Conservation (phyloP, 2,329 filamentous ascomycete species). For the Purpureocillium takamizusanense region DNA sequence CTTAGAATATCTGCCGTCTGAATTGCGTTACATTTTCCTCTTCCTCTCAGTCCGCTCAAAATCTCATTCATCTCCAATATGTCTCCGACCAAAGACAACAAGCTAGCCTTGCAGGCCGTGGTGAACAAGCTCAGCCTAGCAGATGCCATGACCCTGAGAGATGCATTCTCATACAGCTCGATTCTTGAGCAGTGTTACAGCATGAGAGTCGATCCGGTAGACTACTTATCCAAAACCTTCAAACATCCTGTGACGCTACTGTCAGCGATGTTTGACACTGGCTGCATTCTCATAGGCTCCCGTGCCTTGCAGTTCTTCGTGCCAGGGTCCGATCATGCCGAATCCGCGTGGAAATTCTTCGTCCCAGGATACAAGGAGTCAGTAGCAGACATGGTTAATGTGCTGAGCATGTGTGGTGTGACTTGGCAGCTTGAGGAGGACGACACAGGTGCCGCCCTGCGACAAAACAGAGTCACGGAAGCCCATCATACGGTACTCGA, state of each 20-base stretch:
- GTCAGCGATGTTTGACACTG: constrained; percentile 5
- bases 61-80: not conserved
- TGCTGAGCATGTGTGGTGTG: constrained; percentile 4
- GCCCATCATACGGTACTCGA: too few relatives aligned
- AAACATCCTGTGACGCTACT: constrained; percentile 6
- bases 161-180: not conserved
- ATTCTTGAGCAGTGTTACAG: constrained; percentile 2
- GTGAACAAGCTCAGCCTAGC: constrained; percentile 7
- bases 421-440: constrained; percentile 2
- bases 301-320: constrained; percentile 7
- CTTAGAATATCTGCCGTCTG: not conserved
- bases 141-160: constrained; percentile 2
- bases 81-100: not conserved
- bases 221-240: constrained; percentile 5
- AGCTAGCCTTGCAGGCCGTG: constrained; percentile 1
- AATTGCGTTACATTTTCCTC: not conserved
- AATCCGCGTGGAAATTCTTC: constrained; percentile 5
- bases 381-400: constrained; percentile 6
- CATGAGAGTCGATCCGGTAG: constrained; percentile 1
- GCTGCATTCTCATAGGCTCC: constrained; percentile 4
- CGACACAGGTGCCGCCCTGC: not conserved
- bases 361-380: constrained; percentile 6
- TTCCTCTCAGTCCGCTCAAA: not conserved
- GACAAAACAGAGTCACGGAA: not conserved
- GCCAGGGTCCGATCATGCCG: not conserved